Percentiles rank a stretch among this genome's conserved stretches.
phyloP scores from a whole-genome alignment of 257 asterid genomes.

The Mentha longifolia region DNA sequence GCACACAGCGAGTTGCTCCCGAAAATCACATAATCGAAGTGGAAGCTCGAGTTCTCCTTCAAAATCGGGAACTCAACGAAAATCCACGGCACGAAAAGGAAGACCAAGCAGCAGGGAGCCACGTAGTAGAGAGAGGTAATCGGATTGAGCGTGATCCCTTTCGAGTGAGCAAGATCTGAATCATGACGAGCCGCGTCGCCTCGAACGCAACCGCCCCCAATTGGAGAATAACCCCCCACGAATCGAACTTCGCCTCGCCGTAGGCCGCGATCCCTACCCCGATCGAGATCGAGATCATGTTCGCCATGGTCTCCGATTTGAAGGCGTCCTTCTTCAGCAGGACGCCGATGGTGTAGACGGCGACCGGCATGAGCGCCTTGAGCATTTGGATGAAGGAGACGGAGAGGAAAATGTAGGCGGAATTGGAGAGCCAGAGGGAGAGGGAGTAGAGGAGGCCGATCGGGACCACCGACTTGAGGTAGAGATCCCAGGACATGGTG shows the following conservation, averaged over 20 bases:
- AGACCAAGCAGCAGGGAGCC: slow-evolving; percentile 65
- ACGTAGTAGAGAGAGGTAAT: slow-evolving; percentile 71
- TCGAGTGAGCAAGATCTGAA: slow-evolving; percentile 65
- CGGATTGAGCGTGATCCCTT: slow-evolving; percentile 63
- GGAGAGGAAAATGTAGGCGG: slow-evolving; percentile 71
- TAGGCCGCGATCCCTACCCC: slow-evolving; percentile 79
- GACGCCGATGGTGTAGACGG: slow-evolving; percentile 63
- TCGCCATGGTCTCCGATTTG: slow-evolving; percentile 58
- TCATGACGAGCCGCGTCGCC: slow-evolving; percentile 72
- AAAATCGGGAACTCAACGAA: slow-evolving; percentile 61
- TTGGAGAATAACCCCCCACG: slow-evolving; percentile 67
- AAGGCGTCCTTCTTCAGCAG: slow-evolving; percentile 49
- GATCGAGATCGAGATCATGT: slow-evolving; percentile 69
- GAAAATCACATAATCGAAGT: slow-evolving; percentile 54
- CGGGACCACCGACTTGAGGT: slow-evolving; percentile 67
- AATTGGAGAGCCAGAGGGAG: slow-evolving; percentile 69
- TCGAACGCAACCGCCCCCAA: slow-evolving; percentile 71
- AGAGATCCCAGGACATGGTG: slow-evolving; percentile 64
- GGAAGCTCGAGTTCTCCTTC: slow-evolving; percentile 62
- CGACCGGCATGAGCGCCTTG: slow-evolving; percentile 76
- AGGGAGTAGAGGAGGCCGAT: slow-evolving; percentile 62
- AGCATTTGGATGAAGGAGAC: slow-evolving; percentile 79
- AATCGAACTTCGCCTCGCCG: slow-evolving; percentile 70
- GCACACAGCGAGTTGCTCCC: slow-evolving; percentile 72
- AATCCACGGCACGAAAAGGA: slow-evolving; percentile 62